Base-by-base conservation (phyloP, 2,329 filamentous ascomycete species). In the Thermoascus crustaceus region DNA sequence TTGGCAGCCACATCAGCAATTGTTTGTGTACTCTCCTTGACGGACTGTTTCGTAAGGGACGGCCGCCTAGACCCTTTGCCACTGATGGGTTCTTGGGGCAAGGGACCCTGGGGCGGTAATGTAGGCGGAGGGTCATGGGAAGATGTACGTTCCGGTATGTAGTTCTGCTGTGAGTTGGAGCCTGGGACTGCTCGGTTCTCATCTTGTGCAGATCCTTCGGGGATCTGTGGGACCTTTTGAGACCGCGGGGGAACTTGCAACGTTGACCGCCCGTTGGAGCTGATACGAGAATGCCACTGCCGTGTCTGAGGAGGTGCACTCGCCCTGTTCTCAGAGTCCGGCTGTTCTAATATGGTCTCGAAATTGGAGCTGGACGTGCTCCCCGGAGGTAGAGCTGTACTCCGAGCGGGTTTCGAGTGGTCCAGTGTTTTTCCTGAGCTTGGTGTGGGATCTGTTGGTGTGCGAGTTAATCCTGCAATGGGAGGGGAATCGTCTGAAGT, bases 1-100 rank as follows among this genome's bases (percentile, higher is more conserved):
- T 74, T 72, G 19, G 74, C 74, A 7, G 73, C 69, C 44, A 83
- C 72, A 19, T 88, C 81, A 45, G 78, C 78, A 13, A 81, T 65
- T 1, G 70, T 75, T 32, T 74, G 68, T 32, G 60, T 47, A 40
- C 41, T 60, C 48, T 62, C 66, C 61, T 46, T 64, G 49, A 37
- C 47, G 30, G 57, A 37, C 34, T 50, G 47, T 35, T 49, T 52
- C 35, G 48, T 44, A 34, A 53, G 50, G 27, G 45, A 39, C 19
- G 63, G 45, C 36, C 60, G 53, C 46, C 61, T 61, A 21, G 56
- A 52, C 32, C 50, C 48, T 45, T 49, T 52, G 19, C 37, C 32
- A 33, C 27, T n/a, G n/a, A n/a, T 37, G 13, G 48, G 52, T 17
- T 55, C 53, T 23, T 44, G 38, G 32, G 45, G 44, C 19, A 46